Percentiles rank a stretch among this genome's conserved stretches.
Evolutionary conservation across 73 alveolate genomes (phyloP).

Genomic region (Breviolum minutum): DNA sequence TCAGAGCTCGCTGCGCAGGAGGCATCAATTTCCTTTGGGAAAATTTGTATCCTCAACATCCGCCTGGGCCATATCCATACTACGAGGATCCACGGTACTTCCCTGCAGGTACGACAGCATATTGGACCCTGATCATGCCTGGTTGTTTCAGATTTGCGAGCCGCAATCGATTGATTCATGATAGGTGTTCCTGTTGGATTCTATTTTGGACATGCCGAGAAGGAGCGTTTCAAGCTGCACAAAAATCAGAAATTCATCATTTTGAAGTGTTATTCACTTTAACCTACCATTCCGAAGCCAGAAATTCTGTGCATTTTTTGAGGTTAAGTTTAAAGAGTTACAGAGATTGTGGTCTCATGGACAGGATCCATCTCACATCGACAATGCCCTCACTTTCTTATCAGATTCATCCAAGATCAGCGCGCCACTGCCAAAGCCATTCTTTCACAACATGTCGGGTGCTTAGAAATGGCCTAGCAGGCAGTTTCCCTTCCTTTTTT

Average conservation of each 20-base stretch:
- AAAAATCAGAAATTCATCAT: background rate
- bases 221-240: background rate
- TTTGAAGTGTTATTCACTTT: no score
- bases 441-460: conserved; percentile 43
- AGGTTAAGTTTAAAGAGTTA: background rate
- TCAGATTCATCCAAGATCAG: conserved; percentile 32
- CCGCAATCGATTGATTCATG: background rate
- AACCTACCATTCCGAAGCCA: no score
- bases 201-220: conserved; percentile 88
- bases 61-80: conserved; percentile 87
- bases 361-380: conserved; percentile 92
- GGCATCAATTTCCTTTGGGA: conserved; percentile 92
- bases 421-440: conserved; percentile 34
- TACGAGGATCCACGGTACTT: conserved; percentile 81
- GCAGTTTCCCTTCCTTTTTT: background rate
- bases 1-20: background rate
- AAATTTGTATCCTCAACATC: conserved; percentile 79
- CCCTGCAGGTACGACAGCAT: conserved; percentile 49
- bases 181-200: conserved; percentile 74
- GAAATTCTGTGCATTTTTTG: background rate
- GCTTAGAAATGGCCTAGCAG: background rate
- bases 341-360: background rate
- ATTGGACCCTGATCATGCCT: background rate
- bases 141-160: background rate
- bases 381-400: conserved; percentile 49